A percentile compares a stretch with the other conserved stretches of the same genome.
These are phyloP conservation scores for Termitomyces sp. DNA, from an alignment of 768 basidiomycete species.

Conservation along the genomic window DNA sequence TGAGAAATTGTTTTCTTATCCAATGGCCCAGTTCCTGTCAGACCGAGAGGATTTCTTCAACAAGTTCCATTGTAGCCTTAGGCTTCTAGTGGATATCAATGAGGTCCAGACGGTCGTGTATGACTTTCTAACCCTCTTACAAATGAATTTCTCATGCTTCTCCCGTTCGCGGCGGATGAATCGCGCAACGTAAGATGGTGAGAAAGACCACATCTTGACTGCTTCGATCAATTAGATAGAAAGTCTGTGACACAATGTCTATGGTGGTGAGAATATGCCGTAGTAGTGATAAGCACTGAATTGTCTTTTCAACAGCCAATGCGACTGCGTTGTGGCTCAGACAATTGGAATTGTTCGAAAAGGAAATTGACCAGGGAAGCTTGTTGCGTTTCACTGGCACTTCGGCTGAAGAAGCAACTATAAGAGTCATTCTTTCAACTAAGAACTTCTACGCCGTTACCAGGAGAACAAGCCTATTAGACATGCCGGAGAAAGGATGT, in stretches of 20 bases:
- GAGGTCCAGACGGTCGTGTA: too few species aligned
- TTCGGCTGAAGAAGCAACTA: not conserved
- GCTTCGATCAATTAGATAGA: not conserved
- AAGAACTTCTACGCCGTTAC: not conserved
- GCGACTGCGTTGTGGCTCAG: not conserved
- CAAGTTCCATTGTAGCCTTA: not conserved
- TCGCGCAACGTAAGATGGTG: not conserved
- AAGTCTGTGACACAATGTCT: not conserved
- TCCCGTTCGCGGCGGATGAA: not conserved
- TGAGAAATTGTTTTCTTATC: not conserved
- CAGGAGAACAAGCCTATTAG: not conserved
- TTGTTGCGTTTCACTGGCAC: not conserved
- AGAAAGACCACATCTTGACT: not conserved
- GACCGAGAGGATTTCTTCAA: too few species aligned
- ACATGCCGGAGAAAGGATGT: not conserved
- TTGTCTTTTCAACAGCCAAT: not conserved
- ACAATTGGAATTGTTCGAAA: not conserved
- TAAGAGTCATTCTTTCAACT: not conserved
- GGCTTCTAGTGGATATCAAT: not conserved
- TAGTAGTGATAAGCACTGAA: not conserved
- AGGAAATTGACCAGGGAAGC: not conserved
- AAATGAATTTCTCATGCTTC: not conserved
- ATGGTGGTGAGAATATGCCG: not conserved
- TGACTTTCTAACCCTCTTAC: not conserved
- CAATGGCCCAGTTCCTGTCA: not conserved